A percentile compares a stretch with the other conserved stretches of the same genome.
These are phyloP conservation scores for Syzygium aqueum DNA, from an alignment of 345 rosid genomes.

Conservation along the genomic window DNA sequence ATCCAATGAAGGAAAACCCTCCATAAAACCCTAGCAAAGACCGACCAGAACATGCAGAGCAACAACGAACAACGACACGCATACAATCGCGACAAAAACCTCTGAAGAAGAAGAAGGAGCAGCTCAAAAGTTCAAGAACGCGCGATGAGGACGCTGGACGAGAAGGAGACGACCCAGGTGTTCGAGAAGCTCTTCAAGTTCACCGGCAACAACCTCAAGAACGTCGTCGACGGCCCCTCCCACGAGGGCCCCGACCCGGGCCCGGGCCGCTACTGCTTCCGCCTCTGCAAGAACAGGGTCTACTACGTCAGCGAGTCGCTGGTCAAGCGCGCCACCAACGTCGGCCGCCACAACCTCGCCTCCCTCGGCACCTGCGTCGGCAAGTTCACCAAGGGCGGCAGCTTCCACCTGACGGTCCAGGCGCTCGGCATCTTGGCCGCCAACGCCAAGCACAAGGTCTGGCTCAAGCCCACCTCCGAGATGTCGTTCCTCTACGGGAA, in stretches of 20 bases:
- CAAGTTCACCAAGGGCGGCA: slow-evolving; percentile 71
- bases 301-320: slow-evolving; percentile 72
- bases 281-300: slow-evolving; percentile 75
- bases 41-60: background rate
- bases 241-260: slow-evolving; percentile 73
- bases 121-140: background rate
- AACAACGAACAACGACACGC: background rate
- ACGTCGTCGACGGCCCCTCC: slow-evolving; percentile 77
- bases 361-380: slow-evolving; percentile 82
- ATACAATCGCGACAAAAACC: background rate
- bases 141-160: slow-evolving; percentile 75
- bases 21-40: background rate
- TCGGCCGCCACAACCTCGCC: slow-evolving; percentile 44
- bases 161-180: slow-evolving; percentile 73
- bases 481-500: slow-evolving; percentile 92
- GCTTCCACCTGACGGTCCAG: slow-evolving; percentile 64
- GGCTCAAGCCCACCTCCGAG: slow-evolving; percentile 93
- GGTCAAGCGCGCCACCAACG: slow-evolving; percentile 81
- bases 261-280: slow-evolving; percentile 82
- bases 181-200: slow-evolving; percentile 79
- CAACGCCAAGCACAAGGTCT: slow-evolving; percentile 80
- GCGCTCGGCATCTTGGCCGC: slow-evolving; percentile 54
- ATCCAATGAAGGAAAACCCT: background rate
- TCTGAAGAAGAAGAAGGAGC: background rate
- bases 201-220: slow-evolving; percentile 85